These are phyloP conservation scores for Atalantia buxifolia DNA, from an alignment of 345 rosid species.

Conservation along the genomic window DNA sequence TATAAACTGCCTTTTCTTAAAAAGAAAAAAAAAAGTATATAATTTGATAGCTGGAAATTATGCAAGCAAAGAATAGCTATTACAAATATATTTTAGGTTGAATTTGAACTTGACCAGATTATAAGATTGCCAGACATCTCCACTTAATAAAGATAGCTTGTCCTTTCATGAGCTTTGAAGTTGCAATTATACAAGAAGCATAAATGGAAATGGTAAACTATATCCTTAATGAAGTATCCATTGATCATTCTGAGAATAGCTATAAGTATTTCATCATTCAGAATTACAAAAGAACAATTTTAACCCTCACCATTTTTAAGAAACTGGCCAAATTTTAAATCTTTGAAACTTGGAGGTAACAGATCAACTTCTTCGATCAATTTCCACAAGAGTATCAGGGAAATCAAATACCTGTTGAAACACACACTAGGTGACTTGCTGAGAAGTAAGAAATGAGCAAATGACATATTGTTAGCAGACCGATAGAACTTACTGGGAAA, in stretches of 20 bases:
- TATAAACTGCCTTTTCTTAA: background rate
- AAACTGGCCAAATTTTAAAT: conserved; percentile 37
- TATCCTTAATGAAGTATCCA: background rate
- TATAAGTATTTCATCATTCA: background rate
- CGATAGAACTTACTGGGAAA: conserved; percentile 49
- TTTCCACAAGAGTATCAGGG: conserved; percentile 32
- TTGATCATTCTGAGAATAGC: background rate
- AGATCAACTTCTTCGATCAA: conserved; percentile 29
- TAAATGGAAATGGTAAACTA: too few species aligned
- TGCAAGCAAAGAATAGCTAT: background rate
- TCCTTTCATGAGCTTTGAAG: background rate
- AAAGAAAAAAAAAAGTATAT: background rate
- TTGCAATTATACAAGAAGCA: background rate
- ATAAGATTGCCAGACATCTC: background rate
- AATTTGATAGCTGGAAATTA: background rate
- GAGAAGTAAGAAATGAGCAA: background rate
- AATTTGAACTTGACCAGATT: background rate
- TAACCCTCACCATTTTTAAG: conserved; percentile 38
- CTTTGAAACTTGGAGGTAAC: conserved; percentile 30
- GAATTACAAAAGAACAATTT: background rate
- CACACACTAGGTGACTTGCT: background rate
- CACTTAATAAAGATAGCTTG: background rate
- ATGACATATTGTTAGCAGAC: background rate
- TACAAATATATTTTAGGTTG: background rate
- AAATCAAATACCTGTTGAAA: conserved; percentile 29